Percentiles rank a stretch among this genome's conserved stretches.
phyloP scores from a whole-genome alignment of 2,329 filamentous ascomycete species.

The Colletotrichum tabaci region DNA sequence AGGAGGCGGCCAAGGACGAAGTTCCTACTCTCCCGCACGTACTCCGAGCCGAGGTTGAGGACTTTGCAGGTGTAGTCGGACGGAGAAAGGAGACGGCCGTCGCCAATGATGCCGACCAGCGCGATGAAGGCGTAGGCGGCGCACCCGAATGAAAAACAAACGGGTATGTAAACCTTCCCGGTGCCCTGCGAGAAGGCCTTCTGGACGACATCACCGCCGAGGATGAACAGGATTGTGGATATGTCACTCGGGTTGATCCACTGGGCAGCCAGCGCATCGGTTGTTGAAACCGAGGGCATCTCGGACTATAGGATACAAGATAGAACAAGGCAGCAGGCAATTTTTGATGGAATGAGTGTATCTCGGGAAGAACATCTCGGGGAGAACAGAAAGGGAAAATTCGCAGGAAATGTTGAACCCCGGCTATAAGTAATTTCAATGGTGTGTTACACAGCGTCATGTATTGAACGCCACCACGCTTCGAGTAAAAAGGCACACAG shows the following conservation, averaged over 20 bases:
- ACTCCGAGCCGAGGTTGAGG: slow-evolving; percentile 44
- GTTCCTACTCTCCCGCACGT: slow-evolving; percentile 36
- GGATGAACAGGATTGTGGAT: slow-evolving; percentile 42
- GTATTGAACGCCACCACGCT: too few relatives aligned
- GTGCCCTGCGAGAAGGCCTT: slow-evolving; percentile 43
- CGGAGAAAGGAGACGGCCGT: slow-evolving; percentile 41
- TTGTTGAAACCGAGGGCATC: too few relatives aligned
- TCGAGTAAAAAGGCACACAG: too few relatives aligned
- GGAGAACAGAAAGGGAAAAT: too few relatives aligned
- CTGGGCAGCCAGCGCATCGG: slow-evolving; percentile 4
- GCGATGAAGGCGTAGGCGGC: slow-evolving; percentile 44
- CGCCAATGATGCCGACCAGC: slow-evolving; percentile 41
- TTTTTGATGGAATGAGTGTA: too few relatives aligned
- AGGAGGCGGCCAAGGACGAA: slow-evolving; percentile 40
- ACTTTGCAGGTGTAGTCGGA: slow-evolving; percentile 45
- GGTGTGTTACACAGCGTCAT: too few relatives aligned
- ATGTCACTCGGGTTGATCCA: slow-evolving; percentile 43
- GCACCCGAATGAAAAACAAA: slow-evolving; percentile 47
- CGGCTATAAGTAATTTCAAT: too few relatives aligned
- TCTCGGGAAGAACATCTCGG: too few relatives aligned
- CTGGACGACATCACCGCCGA: slow-evolving; percentile 45
- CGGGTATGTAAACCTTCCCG: slow-evolving; percentile 40
- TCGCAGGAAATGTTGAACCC: too few relatives aligned
- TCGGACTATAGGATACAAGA: too few relatives aligned
- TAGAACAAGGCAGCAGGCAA: too few relatives aligned